Base-by-base conservation (phyloP, 805 yeast genomes). In the Pichia californica region DNA sequence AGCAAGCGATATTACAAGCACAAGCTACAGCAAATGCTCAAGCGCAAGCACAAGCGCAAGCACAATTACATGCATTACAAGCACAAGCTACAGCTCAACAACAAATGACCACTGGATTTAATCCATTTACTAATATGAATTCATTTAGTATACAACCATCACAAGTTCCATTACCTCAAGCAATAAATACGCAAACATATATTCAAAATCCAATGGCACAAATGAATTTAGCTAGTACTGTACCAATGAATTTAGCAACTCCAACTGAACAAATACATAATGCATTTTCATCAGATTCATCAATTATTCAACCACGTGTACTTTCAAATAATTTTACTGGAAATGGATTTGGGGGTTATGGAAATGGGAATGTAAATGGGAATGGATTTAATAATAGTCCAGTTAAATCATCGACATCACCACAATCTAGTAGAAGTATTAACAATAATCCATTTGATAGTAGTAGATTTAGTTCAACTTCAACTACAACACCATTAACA, bases 341-440 rank as follows among this genome's bases (percentile, higher is more conserved):
- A 13, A 71, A 71, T 29, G 84, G 83, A 0, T 77, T 78, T 58
- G 83, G 83, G 11, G 73, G 31, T n/a, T 28, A 29, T 31, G 18
- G 19, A 33, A 15, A 19, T 10, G 29, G 21, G n/a, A n/a, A n/a
- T n/a, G n/a, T n/a, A n/a, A 16, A 6, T 25, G 15, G 15, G 31
- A 26, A 16, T 34, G 16, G 16, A 9, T 19, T 14, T 30, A 2
- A n/a, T 2, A 38, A 28, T 36, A 31, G 15, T 30, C 21, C 25
- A 2, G 18, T 11, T 27, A 15, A 23, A 38, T 31, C 15, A 13
- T 40, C 3, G 27, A 69, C 52, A 66, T 50, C 8, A 42, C 52
- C 14, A 40, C 41, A n/a, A n/a, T n/a, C n/a, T 38, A 32, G 46
- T 33, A 13, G 15, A 11, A 35, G 64, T 52, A 25, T 26, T 3